Evolutionary conservation across 768 basidiomycete genomes (phyloP).

Genomic region (Podaxis sp.): DNA sequence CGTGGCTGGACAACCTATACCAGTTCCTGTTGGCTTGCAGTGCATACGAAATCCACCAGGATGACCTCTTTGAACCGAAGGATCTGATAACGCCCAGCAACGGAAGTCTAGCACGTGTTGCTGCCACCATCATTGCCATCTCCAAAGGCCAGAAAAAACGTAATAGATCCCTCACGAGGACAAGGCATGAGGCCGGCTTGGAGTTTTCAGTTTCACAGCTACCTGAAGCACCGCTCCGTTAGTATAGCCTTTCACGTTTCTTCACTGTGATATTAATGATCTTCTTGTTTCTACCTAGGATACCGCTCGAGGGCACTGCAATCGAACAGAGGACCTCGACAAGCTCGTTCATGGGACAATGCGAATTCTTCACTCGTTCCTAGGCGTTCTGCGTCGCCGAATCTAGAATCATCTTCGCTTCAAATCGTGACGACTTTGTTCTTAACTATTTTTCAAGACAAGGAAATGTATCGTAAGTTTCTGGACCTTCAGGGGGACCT

Average conservation of each 20-base stretch:
- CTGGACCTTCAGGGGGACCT: neutral
- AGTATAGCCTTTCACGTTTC: neutral
- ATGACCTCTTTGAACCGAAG: neutral
- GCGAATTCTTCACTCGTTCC: neutral
- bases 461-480: constrained; percentile 1
- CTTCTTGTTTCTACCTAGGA: no score
- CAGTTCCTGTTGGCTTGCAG: neutral
- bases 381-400: neutral
- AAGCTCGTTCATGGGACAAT: neutral
- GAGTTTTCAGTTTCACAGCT: neutral
- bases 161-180: neutral
- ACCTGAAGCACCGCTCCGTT: neutral
- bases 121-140: neutral
- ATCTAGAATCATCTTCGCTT: neutral
- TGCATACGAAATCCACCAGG: neutral
- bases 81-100: neutral
- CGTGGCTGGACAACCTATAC: neutral
- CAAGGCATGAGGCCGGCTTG: neutral
- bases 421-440: neutral
- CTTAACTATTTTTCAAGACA: neutral
- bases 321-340: no score
- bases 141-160: neutral
- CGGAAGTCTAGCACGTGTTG: neutral
- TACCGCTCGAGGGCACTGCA: no score
- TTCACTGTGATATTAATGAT: no score